Percentiles rank a stretch among this genome's conserved stretches.
These are phyloP conservation scores for Xylariaceae sp. DNA, from an alignment of 2,329 filamentous ascomycete genomes.

Conservation along the genomic window DNA sequence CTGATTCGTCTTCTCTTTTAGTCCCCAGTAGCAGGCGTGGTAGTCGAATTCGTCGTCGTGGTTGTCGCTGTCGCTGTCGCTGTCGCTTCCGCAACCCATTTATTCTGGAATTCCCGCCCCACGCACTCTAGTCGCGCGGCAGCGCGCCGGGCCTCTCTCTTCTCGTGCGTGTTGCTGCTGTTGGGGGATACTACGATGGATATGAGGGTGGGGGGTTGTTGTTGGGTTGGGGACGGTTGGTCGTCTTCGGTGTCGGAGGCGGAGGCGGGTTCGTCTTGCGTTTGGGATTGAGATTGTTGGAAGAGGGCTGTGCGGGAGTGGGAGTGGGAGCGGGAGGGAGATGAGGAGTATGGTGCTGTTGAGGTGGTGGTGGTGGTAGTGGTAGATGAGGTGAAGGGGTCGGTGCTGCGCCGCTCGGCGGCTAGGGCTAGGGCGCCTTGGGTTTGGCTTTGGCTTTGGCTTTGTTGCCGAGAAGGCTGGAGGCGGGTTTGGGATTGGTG, in stretches of 20 bases:
- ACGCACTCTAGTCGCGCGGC: constrained; percentile 51
- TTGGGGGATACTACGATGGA: constrained; percentile 50
- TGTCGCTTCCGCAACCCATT: constrained; percentile 44
- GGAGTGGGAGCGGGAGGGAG: no score
- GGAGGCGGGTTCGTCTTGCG: constrained; percentile 7
- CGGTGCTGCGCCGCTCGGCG: constrained; percentile 5
- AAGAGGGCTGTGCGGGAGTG: no score
- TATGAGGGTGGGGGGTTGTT: constrained; percentile 53
- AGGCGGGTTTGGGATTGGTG: background rate
- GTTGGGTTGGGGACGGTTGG: no score
- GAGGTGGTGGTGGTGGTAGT: constrained; percentile 1
- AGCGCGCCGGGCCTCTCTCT: constrained; percentile 49
- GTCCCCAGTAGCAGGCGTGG: no score
- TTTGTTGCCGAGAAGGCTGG: background rate
- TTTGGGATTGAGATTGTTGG: constrained; percentile 1
- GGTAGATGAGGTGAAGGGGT: background rate
- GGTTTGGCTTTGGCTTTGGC: constrained; percentile 1
- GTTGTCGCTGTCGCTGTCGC: no score
- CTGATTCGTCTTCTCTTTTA: background rate
- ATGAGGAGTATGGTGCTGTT: background rate
- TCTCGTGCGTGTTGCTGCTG: constrained; percentile 43
- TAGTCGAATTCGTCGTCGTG: no score
- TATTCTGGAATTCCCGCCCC: constrained; percentile 51
- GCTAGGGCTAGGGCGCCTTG: constrained; percentile 14
- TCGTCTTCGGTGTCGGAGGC: constrained; percentile 20